Evolutionary conservation across 148 eudicot species (phyloP), one percentile per base, ranked within the genome.

Genomic region (Amaranthus hypochondriacus): DNA sequence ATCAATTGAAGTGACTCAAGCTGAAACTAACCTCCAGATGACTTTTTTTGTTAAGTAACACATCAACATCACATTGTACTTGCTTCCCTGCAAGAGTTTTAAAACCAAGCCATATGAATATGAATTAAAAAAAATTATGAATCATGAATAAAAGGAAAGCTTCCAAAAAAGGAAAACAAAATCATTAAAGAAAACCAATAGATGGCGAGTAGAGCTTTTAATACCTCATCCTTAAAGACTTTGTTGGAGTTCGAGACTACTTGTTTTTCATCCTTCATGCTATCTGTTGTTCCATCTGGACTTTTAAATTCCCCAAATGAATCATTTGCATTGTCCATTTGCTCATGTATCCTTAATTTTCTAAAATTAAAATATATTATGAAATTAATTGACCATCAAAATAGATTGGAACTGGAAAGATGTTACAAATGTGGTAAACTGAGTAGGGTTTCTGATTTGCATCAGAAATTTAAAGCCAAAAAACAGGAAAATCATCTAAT

Each of bases 11-110:
- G 59, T 72, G 14, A 18, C 9, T 56, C 58, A 48, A 71, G 75
- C 9, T 43, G 5, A 76, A 79, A 84, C 91, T 21, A 76, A 92
- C 98, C 97, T 89, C 81, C 46, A 90, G 83, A 76, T 86, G 75
- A 6, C 66, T 62, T 79, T 85, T 94, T 76, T 85, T 83, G 77
- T 84, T 77, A 67, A 77, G 80, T 55, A 94, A 86, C 76, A 76
- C 62, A 50, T 84, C 80, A 64, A 94, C 78, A 63, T 91, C 97
- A 74, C 78, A 74, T n/a, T 74, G 87, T 52, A 85, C 79, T 77
- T 83, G 87, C 81, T 81, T 86, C 62, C 78, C 98, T 91, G 91
- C 84, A 75, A 76, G 48, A 62, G n/a, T 39, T 9, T 42, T 6
- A 12, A 7, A 18, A 62, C n/a, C 66, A 62, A 56, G 66, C 59